Evolutionary conservation across 176 grass and related monocot genomes (phyloP).

Genomic region (Hsuehochloa calcarea): DNA sequence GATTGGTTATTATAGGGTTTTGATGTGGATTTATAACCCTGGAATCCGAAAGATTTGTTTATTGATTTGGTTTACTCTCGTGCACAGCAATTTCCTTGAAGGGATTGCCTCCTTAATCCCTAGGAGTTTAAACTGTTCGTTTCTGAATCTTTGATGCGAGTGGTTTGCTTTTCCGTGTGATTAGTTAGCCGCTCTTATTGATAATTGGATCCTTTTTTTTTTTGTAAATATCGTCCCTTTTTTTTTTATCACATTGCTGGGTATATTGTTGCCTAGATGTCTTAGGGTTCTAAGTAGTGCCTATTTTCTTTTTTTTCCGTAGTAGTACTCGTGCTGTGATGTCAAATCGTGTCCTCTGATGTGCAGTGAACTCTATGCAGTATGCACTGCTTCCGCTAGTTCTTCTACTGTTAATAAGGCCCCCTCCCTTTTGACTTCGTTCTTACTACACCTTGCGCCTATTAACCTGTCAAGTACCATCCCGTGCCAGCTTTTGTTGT

Average conservation of each 20-base stretch:
- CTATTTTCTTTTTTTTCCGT: not conserved
- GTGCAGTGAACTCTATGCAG: conserved; percentile 30
- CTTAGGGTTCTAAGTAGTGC: not conserved
- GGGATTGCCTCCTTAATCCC: not conserved
- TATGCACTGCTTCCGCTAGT: conserved; percentile 17
- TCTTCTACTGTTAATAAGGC: conserved; percentile 33
- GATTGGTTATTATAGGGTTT: not conserved
- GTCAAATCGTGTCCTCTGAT: conserved; percentile 46
- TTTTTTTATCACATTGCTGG: conserved; percentile 6
- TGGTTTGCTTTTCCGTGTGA: not conserved
- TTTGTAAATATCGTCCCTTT: not conserved
- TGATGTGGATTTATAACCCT: not conserved
- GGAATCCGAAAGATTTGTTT: not conserved
- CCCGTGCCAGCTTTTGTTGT: conserved; percentile 24
- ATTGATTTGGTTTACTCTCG: not conserved
- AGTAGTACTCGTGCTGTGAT: conserved; percentile 7
- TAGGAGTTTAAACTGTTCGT: not conserved
- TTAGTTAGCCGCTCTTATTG: not conserved
- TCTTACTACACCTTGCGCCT: conserved; percentile 17
- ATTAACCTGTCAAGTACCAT: conserved; percentile 22
- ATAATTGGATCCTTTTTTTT: not conserved
- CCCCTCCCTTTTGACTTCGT: conserved; percentile 44
- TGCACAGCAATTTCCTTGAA: not conserved
- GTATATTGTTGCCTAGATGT: not conserved
- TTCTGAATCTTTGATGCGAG: not conserved